These are phyloP conservation scores for Cyberlindnera mrakii DNA, from an alignment of 805 yeast species.

Conservation along the genomic window DNA sequence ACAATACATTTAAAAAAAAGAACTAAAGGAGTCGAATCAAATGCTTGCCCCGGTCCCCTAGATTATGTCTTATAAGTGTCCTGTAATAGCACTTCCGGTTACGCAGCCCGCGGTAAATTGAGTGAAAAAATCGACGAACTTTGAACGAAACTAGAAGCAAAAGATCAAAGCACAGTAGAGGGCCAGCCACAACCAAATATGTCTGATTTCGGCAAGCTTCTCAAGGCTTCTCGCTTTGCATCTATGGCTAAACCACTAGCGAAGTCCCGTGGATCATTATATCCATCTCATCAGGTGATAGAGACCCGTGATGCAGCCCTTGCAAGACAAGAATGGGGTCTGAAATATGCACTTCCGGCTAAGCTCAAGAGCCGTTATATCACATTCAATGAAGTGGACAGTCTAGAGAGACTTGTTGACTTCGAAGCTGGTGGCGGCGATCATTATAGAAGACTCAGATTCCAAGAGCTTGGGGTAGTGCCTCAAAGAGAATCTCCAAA, in stretches of 20 bases:
- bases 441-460: constrained; percentile 55
- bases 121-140: background rate
- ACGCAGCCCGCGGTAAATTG: background rate
- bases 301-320: constrained; percentile 63
- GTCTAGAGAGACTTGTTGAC: constrained; percentile 59
- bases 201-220: constrained; percentile 24
- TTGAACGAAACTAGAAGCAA: background rate
- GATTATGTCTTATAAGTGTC: no score
- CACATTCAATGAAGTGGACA: constrained; percentile 61
- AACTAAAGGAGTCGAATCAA: background rate
- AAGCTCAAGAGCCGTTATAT: constrained; percentile 54
- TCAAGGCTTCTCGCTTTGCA: constrained; percentile 29
- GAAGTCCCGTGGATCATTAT: constrained; percentile 7
- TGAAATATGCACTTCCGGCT: constrained; percentile 64
- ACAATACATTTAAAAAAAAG: background rate
- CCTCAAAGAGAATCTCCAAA: constrained; percentile 18
- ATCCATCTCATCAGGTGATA: constrained; percentile 69
- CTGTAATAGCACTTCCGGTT: background rate
- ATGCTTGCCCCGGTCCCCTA: background rate
- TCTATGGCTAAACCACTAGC: constrained; percentile 27
- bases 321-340: constrained; percentile 67
- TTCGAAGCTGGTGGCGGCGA: constrained; percentile 60
- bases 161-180: background rate
- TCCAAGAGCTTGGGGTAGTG: constrained; percentile 59
- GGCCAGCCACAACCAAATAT: constrained; percentile 3